These are phyloP conservation scores for Terfezia claveryi DNA, from an alignment of 495 filamentous ascomycete genomes.

Conservation along the genomic window DNA sequence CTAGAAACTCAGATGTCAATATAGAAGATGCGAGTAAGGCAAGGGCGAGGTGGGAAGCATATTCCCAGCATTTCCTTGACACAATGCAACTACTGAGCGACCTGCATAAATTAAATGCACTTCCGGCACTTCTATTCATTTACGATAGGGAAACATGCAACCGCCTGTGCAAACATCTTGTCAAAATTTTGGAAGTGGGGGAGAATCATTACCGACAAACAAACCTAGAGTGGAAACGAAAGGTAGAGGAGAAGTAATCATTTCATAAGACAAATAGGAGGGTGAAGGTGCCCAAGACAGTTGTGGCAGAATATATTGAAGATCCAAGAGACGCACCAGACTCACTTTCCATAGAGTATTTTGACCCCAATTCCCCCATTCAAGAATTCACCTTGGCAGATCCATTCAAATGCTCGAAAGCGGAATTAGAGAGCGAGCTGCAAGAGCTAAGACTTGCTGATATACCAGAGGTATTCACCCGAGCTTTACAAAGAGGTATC, in stretches of 20 bases:
- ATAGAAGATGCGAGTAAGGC: neutral
- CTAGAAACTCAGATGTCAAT: neutral
- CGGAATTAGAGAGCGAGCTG: constrained; percentile 32
- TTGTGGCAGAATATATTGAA: constrained; percentile 20
- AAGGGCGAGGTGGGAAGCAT: neutral
- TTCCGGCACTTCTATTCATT: constrained; percentile 57
- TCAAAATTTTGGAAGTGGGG: constrained; percentile 27
- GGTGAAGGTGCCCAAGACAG: constrained; percentile 20
- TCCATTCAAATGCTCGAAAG: constrained; percentile 26
- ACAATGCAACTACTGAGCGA: constrained; percentile 38
- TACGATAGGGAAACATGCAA: constrained; percentile 47
- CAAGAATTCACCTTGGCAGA: constrained; percentile 45
- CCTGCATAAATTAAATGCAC: constrained; percentile 37
- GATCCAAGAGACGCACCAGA: constrained; percentile 26
- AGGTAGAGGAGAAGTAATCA: constrained; percentile 29
- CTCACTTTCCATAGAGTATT: constrained; percentile 32
- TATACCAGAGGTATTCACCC: constrained; percentile 28
- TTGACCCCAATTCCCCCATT: constrained; percentile 40
- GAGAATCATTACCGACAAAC: constrained; percentile 35
- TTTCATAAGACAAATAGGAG: constrained; percentile 26
- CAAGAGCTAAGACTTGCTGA: constrained; percentile 25
- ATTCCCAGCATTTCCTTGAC: constrained; percentile 20
- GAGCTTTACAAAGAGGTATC: constrained; percentile 39
- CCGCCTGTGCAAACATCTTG: constrained; percentile 26
- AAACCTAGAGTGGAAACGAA: constrained; percentile 34